Evolutionary conservation across 2,329 filamentous ascomycete genomes (phyloP).

Genomic region (Claviceps sp.): DNA sequence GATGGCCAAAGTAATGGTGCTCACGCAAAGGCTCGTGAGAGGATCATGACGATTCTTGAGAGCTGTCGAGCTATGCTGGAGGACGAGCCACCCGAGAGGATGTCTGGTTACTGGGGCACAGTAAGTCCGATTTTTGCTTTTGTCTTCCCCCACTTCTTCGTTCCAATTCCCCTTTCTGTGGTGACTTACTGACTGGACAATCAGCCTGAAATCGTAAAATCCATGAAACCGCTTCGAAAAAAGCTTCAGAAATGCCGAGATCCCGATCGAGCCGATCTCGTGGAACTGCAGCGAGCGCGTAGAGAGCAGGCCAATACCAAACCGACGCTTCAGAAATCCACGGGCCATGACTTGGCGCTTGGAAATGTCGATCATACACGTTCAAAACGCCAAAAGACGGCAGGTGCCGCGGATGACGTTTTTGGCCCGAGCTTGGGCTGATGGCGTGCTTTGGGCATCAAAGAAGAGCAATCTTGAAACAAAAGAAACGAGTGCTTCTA

Average conservation of each 20-base stretch:
- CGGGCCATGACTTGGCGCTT: slow-evolving; percentile 33
- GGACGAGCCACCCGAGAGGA: slow-evolving; percentile 41
- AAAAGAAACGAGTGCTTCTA: too few species aligned
- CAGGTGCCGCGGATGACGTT: slow-evolving; percentile 25
- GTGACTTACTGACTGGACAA: not conserved
- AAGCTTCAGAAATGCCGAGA: slow-evolving; percentile 65
- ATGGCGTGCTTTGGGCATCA: not conserved
- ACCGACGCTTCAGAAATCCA: slow-evolving; percentile 25
- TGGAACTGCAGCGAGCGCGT: slow-evolving; percentile 52
- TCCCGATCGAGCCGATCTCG: slow-evolving; percentile 58
- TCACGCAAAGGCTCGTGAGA: slow-evolving; percentile 22
- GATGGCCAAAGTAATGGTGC: too few species aligned
- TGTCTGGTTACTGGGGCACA: slow-evolving; percentile 39
- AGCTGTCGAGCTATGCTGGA: slow-evolving; percentile 41
- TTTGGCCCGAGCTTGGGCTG: slow-evolving; percentile 28
- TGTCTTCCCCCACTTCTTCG: not conserved
- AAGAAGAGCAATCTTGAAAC: not conserved
- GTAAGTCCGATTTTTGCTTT: slow-evolving; percentile 19
- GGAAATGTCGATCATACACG: slow-evolving; percentile 26
- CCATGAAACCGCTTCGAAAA: slow-evolving; percentile 44
- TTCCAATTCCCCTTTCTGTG: not conserved
- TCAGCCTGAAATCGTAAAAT: slow-evolving; percentile 29
- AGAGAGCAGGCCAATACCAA: slow-evolving; percentile 37
- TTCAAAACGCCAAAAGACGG: slow-evolving; percentile 32
- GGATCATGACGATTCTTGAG: slow-evolving; percentile 35